Percentiles rank a stretch among this genome's conserved stretches.
Conservation (phyloP, 495 filamentous ascomycete genomes). For the Cetradonia linearis region DNA sequence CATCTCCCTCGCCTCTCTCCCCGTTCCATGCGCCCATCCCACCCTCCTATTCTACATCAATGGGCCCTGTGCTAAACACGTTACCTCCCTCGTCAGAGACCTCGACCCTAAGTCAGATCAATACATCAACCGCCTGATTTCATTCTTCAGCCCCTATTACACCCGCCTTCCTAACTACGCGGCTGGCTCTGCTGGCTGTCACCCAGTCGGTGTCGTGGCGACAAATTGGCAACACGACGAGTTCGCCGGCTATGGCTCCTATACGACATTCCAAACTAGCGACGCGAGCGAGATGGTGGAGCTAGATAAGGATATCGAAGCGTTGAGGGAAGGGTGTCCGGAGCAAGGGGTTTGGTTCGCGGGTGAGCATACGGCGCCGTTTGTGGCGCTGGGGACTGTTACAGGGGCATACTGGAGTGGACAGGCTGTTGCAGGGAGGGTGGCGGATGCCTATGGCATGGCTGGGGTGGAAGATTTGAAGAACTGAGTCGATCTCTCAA, state of each 20-base stretch:
- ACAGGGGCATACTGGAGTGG: conserved; percentile 92
- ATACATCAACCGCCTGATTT: conserved; percentile 39
- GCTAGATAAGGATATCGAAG: conserved; percentile 52
- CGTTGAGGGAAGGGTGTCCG: conserved; percentile 58
- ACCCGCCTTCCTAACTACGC: conserved; percentile 61
- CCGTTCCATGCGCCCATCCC: conserved; percentile 52
- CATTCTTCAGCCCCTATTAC: conserved; percentile 66
- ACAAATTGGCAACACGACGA: conserved; percentile 79
- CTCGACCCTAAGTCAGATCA: conserved; percentile 25
- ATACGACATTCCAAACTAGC: conserved; percentile 79
- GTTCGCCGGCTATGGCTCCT: conserved; percentile 80
- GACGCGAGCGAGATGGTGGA: conserved; percentile 51
- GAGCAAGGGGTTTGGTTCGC: conserved; percentile 77
- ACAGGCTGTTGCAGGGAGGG: conserved; percentile 60
- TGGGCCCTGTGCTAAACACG: conserved; percentile 46
- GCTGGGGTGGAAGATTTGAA: conserved; percentile 2
- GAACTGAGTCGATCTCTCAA: background rate
- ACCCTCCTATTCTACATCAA: conserved; percentile 90
- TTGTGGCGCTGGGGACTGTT: conserved; percentile 75
- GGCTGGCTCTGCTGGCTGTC: conserved; percentile 42
- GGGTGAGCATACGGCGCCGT: conserved; percentile 88
- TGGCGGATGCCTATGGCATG: conserved; percentile 38
- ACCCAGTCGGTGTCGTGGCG: conserved; percentile 50
- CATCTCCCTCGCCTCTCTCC: conserved; percentile 65
- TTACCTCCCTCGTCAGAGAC: conserved; percentile 36